Base-by-base conservation (phyloP, 1,139 yeast genomes). In the Kazachstania sp. region DNA sequence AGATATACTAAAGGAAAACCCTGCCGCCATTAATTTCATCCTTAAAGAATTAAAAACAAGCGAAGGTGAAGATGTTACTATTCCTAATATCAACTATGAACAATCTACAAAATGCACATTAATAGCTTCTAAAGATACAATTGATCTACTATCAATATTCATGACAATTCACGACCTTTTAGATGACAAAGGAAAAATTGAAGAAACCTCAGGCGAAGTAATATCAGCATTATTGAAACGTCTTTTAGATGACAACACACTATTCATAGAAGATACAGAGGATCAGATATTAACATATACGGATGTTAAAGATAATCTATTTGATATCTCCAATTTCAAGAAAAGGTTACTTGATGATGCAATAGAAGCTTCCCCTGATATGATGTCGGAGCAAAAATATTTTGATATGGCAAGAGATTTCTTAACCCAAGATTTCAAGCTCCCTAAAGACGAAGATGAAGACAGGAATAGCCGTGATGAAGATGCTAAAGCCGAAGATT, bases 311-410 rank as follows among this genome's bases (percentile, higher is more conserved):
- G n/a, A 46, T 18, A 37, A 23, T 4, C 11, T 44, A 2, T 52
- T 52, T 28, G 41, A 42, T 7, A 20, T 28, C 1, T 35, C 29
- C 13, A 34, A 37, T 9, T 54, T 54, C 36, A 36, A 47, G 12
- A 13, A 29, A 6, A 45, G 47, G 4, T 28, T 48, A 16, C 23
- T 55, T 20, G 44, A 41, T 7, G n/a, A 20, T 9, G 16, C 23
- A 6, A 20, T 44, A 36, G 52, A 56, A 16, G 38, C 43, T 1
- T 54, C 53, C 19, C 55, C 52, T 19, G 45, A 36, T 13, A 26
- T 20, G n/a, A 58, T 58, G 3, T 50, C 64, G 8, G 63, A 64
- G 44, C 44, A 51, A 2, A 45, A 53, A 1, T 37, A 66, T 3
- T 47, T 57, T 18, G 49, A 46, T 9, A 53, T 54, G 37, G 28